phyloP scores from a whole-genome alignment of 2,329 filamentous ascomycete genomes.

The Cyphellophora attinorum region DNA sequence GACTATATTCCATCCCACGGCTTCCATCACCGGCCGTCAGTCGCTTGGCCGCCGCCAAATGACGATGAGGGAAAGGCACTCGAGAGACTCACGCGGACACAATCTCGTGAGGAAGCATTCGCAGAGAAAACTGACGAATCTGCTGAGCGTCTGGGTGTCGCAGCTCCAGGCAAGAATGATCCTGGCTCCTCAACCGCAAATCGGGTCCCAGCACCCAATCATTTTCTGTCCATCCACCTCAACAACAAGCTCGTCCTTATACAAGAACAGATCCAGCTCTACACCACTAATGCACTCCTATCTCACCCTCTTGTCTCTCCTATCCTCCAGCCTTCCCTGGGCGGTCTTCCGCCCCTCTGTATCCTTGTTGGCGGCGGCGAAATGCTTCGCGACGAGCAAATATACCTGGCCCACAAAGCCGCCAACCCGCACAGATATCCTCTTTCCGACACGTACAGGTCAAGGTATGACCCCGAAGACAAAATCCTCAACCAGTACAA shows the following conservation, averaged over 20 bases:
- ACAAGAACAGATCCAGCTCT: conserved; percentile 87
- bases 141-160: background rate
- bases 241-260: conserved; percentile 63
- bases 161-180: background rate
- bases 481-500: conserved; percentile 54
- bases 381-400: conserved; percentile 83
- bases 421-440: conserved; percentile 72
- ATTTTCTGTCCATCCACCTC: conserved; percentile 53
- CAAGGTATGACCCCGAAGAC: conserved; percentile 50
- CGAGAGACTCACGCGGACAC: conserved; percentile 9
- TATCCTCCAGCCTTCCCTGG: conserved; percentile 75
- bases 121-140: background rate
- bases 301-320: conserved; percentile 86
- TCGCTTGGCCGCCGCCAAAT: conserved; percentile 87
- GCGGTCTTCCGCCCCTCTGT: conserved; percentile 77
- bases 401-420: conserved; percentile 90
- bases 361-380: conserved; percentile 85
- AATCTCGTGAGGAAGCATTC: conserved; percentile 1
- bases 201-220: conserved; percentile 21
- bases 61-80: conserved; percentile 53
- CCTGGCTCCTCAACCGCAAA: background rate
- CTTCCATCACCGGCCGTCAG: conserved; percentile 82
- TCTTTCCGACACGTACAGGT: conserved; percentile 54
- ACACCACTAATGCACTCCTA: conserved; percentile 73
- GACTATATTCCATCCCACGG: conserved; percentile 86